These are phyloP conservation scores for Pichia nakasei DNA, from an alignment of 805 yeast genomes.

Conservation along the genomic window DNA sequence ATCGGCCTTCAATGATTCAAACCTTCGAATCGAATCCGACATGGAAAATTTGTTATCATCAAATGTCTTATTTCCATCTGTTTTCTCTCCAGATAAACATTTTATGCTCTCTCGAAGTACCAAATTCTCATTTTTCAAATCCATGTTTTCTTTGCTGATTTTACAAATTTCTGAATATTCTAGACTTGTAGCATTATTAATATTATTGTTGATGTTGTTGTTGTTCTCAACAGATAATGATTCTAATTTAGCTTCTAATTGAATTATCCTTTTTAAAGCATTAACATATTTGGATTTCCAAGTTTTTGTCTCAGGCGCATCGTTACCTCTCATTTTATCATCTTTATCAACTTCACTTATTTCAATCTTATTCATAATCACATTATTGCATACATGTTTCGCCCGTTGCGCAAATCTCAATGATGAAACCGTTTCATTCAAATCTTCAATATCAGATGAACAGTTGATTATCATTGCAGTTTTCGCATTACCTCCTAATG, in stretches of 20 bases:
- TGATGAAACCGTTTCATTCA: constrained; percentile 59
- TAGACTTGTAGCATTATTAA: neutral
- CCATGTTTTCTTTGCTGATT: neutral
- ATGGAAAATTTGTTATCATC: neutral
- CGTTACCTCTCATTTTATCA: neutral
- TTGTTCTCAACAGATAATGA: neutral
- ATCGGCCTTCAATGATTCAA: constrained; percentile 4
- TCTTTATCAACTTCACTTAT: neutral
- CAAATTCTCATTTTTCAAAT: neutral
- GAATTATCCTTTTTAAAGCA: constrained; percentile 6
- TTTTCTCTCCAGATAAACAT: neutral
- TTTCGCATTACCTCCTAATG: constrained; percentile 75
- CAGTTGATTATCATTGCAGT: constrained; percentile 69
- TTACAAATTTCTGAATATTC: neutral
- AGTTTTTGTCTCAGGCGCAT: neutral
- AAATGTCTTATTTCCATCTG: neutral
- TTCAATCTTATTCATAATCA: neutral
- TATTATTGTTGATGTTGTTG: neutral
- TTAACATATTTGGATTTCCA: constrained; percentile 4
- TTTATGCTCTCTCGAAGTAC: neutral
- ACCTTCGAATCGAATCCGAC: neutral
- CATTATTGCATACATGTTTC: constrained; percentile 28
- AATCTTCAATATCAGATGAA: constrained; percentile 51
- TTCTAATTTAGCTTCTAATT: constrained; percentile 4
- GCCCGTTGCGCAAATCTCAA: constrained; percentile 70